Conservation (phyloP, 139 green algal species). For the Choricystis sp. region DNA sequence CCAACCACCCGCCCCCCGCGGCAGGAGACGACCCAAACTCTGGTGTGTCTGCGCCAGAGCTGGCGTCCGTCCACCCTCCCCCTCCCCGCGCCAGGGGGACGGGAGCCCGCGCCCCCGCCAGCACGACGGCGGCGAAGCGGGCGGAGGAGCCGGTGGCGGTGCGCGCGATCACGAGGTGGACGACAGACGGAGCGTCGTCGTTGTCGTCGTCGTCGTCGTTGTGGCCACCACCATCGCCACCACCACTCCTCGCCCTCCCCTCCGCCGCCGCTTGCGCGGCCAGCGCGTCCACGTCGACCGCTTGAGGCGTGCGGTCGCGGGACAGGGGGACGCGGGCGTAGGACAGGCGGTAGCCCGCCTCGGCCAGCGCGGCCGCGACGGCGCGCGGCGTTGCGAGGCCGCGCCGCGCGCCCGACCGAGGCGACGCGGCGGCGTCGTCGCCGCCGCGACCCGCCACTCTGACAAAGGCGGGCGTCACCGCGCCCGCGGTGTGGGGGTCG, state of each 20-base stretch:
- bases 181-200: constrained; percentile 9
- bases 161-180: constrained; percentile 56
- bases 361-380: constrained; percentile 36
- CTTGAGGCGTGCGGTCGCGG: constrained; percentile 60
- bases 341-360: constrained; percentile 39
- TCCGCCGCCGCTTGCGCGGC: constrained; percentile 31
- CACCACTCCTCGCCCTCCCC: no score
- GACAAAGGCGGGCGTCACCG: constrained; percentile 29
- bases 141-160: constrained; percentile 45
- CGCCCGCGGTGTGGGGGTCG: constrained; percentile 15
- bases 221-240: no score
- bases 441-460: constrained; percentile 19
- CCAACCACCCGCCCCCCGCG: no score
- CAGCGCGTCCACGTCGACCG: constrained; percentile 55
- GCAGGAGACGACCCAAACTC: no score
- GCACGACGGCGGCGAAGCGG: constrained; percentile 40
- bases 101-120: no score
- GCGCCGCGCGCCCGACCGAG: neutral
- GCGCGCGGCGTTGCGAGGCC: constrained; percentile 22
- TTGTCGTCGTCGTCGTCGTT: no score
- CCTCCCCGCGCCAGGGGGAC: no score
- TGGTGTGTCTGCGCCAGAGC: no score
- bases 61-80: no score
- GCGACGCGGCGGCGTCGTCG: neutral
- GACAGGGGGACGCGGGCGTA: constrained; percentile 72